Conservation (phyloP, 208 protist genomes). For the Strigomonas galati region DNA sequence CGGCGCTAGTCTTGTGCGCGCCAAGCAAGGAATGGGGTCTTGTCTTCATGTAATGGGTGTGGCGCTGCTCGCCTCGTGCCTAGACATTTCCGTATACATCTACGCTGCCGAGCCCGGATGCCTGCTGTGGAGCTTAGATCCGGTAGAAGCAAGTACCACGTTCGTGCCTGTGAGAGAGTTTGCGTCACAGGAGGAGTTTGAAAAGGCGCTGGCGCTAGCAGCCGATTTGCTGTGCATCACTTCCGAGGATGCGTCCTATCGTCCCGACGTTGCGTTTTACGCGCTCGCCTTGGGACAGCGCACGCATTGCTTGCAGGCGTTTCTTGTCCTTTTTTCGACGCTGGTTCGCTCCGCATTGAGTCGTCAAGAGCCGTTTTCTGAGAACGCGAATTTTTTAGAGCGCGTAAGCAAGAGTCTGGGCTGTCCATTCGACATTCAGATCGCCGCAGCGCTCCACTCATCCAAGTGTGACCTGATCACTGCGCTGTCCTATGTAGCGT, state of each 20-base stretch:
- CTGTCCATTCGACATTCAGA: neutral
- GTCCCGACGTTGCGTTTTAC: conserved; percentile 41
- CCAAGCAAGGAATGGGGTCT: conserved; percentile 22
- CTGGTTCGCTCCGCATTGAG: conserved; percentile 27
- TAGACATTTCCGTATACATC: conserved; percentile 56
- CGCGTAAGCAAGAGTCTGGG: conserved; percentile 11
- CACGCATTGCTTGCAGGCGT: conserved; percentile 41
- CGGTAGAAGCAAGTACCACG: conserved; percentile 11
- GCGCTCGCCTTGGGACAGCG: conserved; percentile 37
- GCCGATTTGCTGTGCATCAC: conserved; percentile 61
- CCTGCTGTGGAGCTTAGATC: conserved; percentile 24
- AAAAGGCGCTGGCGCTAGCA: conserved; percentile 55
- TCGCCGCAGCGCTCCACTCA: neutral
- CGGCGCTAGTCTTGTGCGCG: conserved; percentile 49
- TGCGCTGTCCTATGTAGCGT: conserved; percentile 17
- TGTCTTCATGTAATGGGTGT: conserved; percentile 55
- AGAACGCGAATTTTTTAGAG: conserved; percentile 38
- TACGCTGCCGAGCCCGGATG: conserved; percentile 15
- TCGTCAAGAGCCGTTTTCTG: conserved; percentile 25
- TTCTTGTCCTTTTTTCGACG: conserved; percentile 53
- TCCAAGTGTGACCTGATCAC: neutral
- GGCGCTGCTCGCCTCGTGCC: conserved; percentile 59
- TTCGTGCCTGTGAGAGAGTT: conserved; percentile 39
- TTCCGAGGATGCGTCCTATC: conserved; percentile 28
- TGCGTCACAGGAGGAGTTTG: conserved; percentile 34